Percentiles rank a stretch among this genome's conserved stretches.
These are phyloP conservation scores for Sophora flavescens DNA, from an alignment of 306 rosid genomes.

Conservation along the genomic window DNA sequence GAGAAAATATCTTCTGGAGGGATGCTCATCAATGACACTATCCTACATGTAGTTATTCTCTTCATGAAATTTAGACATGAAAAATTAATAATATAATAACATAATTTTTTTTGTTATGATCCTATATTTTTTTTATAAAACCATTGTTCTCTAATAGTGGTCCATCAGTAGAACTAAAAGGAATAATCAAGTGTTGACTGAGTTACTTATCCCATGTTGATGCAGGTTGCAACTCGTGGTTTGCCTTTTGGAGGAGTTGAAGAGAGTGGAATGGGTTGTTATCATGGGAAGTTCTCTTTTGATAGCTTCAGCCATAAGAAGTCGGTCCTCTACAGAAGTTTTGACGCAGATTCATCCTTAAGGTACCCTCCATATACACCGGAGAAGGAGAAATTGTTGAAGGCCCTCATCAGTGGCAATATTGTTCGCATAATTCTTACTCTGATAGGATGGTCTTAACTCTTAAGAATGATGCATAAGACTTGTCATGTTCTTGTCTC, in stretches of 20 bases:
- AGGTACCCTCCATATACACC: constrained; percentile 84
- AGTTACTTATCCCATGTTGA: background rate
- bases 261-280: constrained; percentile 91
- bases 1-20: constrained; percentile 85
- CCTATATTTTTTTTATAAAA: constrained; percentile 12
- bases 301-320: constrained; percentile 85
- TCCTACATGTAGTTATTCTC: constrained; percentile 64
- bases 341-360: constrained; percentile 63
- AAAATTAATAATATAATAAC: background rate
- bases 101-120: background rate
- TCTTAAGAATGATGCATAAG: constrained; percentile 48
- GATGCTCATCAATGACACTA: constrained; percentile 81
- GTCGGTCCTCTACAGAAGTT: constrained; percentile 75
- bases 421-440: constrained; percentile 51
- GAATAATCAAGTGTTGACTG: background rate
- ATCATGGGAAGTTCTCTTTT: constrained; percentile 86
- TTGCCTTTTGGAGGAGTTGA: constrained; percentile 92
- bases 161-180: background rate
- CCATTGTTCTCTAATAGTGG: background rate
- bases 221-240: constrained; percentile 69
- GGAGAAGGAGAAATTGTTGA: constrained; percentile 62
- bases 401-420: constrained; percentile 64
- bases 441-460: constrained; percentile 68
- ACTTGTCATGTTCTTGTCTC: constrained; percentile 18
- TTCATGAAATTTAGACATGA: constrained; percentile 18